Base-by-base conservation (phyloP, 1,284 basidiomycete species). In the Somion occarium region DNA sequence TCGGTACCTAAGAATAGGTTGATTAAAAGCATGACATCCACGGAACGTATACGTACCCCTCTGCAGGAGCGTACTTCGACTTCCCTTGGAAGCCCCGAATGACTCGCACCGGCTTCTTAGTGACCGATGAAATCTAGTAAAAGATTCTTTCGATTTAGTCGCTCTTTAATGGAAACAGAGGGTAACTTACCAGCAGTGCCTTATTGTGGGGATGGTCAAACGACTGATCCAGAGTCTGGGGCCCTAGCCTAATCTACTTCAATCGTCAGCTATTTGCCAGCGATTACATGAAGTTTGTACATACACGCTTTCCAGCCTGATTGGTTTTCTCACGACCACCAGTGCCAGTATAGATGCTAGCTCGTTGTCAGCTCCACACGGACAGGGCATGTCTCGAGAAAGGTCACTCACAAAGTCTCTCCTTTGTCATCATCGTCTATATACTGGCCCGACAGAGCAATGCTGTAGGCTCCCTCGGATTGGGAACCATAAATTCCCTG, bases 371-470 rank as follows among this genome's bases (percentile, higher is more conserved):
- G 26, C 12, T 23, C 38, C 34, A 9, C 34, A 11, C n/a, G 9
- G 11, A 9, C n/a, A n/a, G 34, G n/a, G 34, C 9, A 37, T 37
- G 24, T 18, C 37, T 20, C 12, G 48, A 19, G 23, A n/a, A 19
- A 26, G 13, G 3, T 15, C 22, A 53, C 71, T 37, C 56, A 75
- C 74, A 76, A 68, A 25, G 12, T 61, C 1, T 73, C 63, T 2
- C 74, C 74, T 0, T 51, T 11, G 44, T 76, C 74, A 3, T 54
- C 22, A 51, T 76, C 66, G 52, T 76, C 74, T 38, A 70, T 67
- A 47, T 76, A 76, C 7, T 67, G 67, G 2, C 62, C 68, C 5
- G 72, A 73, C 5, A 75, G 38, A 5, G 72, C 73, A 18, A 76
- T 64, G 4, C 73, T 73, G 38, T 57, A 72, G 3, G 72, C 73